These are phyloP conservation scores for Saturnispora dispora DNA, from an alignment of 805 yeast species.

Conservation along the genomic window DNA sequence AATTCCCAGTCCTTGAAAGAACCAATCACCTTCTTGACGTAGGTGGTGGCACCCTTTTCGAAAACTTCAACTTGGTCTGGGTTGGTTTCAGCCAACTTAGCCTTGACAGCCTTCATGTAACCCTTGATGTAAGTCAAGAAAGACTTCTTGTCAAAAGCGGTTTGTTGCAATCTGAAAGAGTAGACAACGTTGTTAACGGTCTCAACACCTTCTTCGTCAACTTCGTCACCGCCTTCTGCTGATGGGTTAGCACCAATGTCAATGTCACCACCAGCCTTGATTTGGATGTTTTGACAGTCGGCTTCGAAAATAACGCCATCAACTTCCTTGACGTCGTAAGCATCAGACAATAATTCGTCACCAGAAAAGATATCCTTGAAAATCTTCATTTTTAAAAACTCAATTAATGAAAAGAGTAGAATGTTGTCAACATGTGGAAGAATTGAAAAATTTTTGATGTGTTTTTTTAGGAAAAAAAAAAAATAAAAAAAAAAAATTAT, in stretches of 20 bases:
- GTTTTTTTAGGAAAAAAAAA: constrained; percentile 7
- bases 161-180: constrained; percentile 97
- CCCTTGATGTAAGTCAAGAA: constrained; percentile 95
- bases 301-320: constrained; percentile 94
- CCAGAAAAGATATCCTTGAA: constrained; percentile 77
- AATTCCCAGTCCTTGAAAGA: constrained; percentile 99
- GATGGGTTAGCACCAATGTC: constrained; percentile 99
- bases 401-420: not conserved
- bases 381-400: constrained; percentile 27
- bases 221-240: constrained; percentile 90
- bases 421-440: constrained; percentile 2
- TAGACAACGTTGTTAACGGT: constrained; percentile 96
- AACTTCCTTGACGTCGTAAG: constrained; percentile 82
- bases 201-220: constrained; percentile 73
- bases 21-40: constrained; percentile 91
- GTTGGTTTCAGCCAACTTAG: constrained; percentile 74
- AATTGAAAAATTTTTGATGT: constrained; percentile 8
- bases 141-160: constrained; percentile 96
- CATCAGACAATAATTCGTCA: constrained; percentile 96
- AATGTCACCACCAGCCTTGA: constrained; percentile 77
- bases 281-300: constrained; percentile 86
- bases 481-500: not conserved
- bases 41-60: constrained; percentile 95
- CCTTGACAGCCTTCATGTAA: constrained; percentile 96
- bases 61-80: constrained; percentile 84